Evolutionary conservation across 495 filamentous ascomycete genomes (phyloP).

Genomic region (Tuber microsphaerosporum): DNA sequence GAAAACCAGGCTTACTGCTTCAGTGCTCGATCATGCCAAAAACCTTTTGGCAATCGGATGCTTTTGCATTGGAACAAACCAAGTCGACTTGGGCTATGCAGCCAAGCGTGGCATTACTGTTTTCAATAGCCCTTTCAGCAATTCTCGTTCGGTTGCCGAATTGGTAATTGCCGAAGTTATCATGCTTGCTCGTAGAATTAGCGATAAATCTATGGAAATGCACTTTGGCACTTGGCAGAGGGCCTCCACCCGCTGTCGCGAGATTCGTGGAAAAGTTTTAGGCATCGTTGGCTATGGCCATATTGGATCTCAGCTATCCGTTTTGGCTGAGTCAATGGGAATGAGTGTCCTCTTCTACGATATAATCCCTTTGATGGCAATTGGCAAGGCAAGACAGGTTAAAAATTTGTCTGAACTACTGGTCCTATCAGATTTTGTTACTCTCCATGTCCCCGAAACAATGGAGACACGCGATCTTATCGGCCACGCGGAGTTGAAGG

Average conservation of each 20-base stretch:
- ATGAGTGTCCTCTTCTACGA: constrained; percentile 97
- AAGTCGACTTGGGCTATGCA: constrained; percentile 89
- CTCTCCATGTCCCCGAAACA: constrained; percentile 87
- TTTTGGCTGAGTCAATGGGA: constrained; percentile 93
- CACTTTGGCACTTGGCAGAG: constrained; percentile 97
- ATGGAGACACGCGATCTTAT: constrained; percentile 91
- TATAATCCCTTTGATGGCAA: constrained; percentile 80
- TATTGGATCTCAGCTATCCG: constrained; percentile 92
- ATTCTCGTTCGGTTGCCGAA: constrained; percentile 94
- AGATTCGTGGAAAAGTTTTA: constrained; percentile 93
- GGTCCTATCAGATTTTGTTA: constrained; percentile 77
- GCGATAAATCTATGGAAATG: constrained; percentile 90
- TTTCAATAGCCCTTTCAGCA: constrained; percentile 98
- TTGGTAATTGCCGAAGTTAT: constrained; percentile 93
- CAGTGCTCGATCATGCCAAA: constrained; percentile 79
- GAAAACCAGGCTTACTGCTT: constrained; percentile 86
- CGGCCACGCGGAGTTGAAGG: constrained; percentile 61
- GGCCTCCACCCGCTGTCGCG: constrained; percentile 92
- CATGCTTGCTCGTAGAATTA: constrained; percentile 77
- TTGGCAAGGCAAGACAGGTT: constrained; percentile 81
- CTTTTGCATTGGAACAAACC: constrained; percentile 99
- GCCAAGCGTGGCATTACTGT: constrained; percentile 89
- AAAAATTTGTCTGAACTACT: constrained; percentile 68
- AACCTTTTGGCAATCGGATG: constrained; percentile 94
- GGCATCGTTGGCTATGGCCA: constrained; percentile 96